Conservation (phyloP, 1,284 basidiomycete species). For the Kwoniella shivajii region DNA sequence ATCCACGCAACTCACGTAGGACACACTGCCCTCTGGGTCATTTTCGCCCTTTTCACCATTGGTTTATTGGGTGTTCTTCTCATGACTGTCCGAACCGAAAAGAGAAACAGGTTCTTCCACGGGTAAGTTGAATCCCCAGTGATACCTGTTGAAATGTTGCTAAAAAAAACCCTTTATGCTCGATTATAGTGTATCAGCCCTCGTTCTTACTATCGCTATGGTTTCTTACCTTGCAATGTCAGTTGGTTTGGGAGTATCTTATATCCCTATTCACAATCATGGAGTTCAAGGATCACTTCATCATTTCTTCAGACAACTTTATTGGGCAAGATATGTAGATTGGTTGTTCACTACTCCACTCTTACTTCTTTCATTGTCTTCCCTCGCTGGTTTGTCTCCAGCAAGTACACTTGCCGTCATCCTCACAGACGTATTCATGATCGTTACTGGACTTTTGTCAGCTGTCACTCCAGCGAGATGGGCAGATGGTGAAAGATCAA, state of each 20-base stretch:
- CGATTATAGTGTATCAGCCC: conserved; percentile 31
- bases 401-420: conserved; percentile 36
- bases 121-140: conserved; percentile 31
- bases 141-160: not conserved
- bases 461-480: conserved; percentile 28
- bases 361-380: conserved; percentile 35
- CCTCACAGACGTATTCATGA: conserved; percentile 40
- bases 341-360: conserved; percentile 46
- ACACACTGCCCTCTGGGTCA: conserved; percentile 42
- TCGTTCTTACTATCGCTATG: conserved; percentile 44
- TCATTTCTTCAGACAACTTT: conserved; percentile 35
- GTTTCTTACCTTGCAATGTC: conserved; percentile 47
- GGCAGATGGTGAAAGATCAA: conserved; percentile 26
- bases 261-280: conserved; percentile 28
- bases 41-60: conserved; percentile 42
- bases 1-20: conserved; percentile 33
- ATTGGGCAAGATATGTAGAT: conserved; percentile 43
- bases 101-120: conserved; percentile 45
- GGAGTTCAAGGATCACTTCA: conserved; percentile 20
- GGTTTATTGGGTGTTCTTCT: conserved; percentile 36
- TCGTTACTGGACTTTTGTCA: conserved; percentile 40
- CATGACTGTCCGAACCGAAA: conserved; percentile 40
- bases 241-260: conserved; percentile 38
- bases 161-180: not conserved
- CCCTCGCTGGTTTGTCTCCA: conserved; percentile 44